A percentile compares a stretch with the other conserved stretches of the same genome.
Conservation (phyloP, 331 rosid genomes). For the Pyrus hybrid region DNA sequence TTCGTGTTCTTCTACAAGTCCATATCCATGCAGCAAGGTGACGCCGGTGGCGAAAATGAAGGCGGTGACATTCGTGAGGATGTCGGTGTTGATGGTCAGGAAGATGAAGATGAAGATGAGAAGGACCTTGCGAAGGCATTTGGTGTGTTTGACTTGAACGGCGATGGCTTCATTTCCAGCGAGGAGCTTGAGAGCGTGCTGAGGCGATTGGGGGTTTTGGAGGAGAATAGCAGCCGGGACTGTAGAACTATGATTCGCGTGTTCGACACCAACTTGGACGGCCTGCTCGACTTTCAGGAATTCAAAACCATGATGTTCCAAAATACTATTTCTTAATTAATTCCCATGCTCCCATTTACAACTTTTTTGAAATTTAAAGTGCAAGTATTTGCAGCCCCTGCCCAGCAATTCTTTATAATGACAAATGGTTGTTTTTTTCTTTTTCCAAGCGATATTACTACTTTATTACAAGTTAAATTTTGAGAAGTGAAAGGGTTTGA, state of each 20-base stretch:
- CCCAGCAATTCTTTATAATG: neutral
- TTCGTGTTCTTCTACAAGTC: constrained; percentile 56
- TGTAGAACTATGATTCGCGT: constrained; percentile 47
- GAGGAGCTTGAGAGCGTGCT: constrained; percentile 34
- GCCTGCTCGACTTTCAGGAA: constrained; percentile 76
- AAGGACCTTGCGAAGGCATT: constrained; percentile 60
- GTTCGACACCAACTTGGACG: constrained; percentile 65
- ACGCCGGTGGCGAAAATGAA: neutral
- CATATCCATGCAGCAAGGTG: constrained; percentile 25
- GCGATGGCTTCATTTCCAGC: constrained; percentile 53
- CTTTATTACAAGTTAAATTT: no score
- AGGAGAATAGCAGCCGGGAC: constrained; percentile 32
- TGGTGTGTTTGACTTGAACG: constrained; percentile 61
- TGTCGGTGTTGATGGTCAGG: neutral
- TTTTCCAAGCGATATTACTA: no score
- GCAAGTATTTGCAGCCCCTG: neutral
- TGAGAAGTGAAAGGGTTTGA: no score
- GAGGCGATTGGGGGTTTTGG: constrained; percentile 55
- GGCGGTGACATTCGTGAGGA: neutral
- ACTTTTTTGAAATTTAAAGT: neutral
- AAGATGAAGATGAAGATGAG: constrained; percentile 23
- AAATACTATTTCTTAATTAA: constrained; percentile 22
- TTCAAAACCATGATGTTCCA: constrained; percentile 77
- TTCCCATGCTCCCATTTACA: no score
- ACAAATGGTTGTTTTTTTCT: neutral